Base-by-base conservation (phyloP, 2,329 filamentous ascomycete species). In the Cladosporium velox region DNA sequence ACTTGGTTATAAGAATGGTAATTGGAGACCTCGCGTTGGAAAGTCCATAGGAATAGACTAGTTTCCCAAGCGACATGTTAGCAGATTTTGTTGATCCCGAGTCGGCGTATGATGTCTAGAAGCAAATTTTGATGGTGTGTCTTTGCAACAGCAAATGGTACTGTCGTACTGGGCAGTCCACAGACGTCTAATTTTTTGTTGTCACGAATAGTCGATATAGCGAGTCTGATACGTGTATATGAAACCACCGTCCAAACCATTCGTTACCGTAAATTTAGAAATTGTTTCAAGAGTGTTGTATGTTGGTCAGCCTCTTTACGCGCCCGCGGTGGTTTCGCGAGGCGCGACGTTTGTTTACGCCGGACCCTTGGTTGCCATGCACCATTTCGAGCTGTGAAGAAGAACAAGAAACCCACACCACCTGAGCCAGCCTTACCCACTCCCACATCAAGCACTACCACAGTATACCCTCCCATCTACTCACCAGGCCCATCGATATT, bases 261-360 rank as follows among this genome's bases (percentile, higher is more conserved):
- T 11, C 38, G 15, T 41, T 8, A 18, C 18, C 1, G n/a, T 18
- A 44, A n/a, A n/a, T 44, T 6, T 7, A 8, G 8, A 2, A 47
- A 21, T 21, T 47, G 41, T 47, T 21, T 24, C 41, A 47, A 47
- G 12, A 6, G n/a, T 47, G 41, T 21, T 47, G 38, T 10, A 15
- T 41, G 18, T n/a, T n/a, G 38, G 38, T n/a, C 4, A 18, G 21
- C 15, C 28, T 32, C 28, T 24, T 51, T 49, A 51, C 44, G 35
- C 35, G 38, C 52, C 2, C 24, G 24, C 24, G 24, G 28, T 21
- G 57, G 24, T 47, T 41, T 59, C 57, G 52, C 10, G 52, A 30
- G 26, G 52, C 52, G 52, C 41, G 59, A 51, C 59, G 59, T 51
- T 30, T 61, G 59, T 61, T 61, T 61, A 61, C 59, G 59, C 59